These are phyloP conservation scores for Hypomyces rosellus DNA, from an alignment of 2,329 filamentous ascomycete species.

Conservation along the genomic window DNA sequence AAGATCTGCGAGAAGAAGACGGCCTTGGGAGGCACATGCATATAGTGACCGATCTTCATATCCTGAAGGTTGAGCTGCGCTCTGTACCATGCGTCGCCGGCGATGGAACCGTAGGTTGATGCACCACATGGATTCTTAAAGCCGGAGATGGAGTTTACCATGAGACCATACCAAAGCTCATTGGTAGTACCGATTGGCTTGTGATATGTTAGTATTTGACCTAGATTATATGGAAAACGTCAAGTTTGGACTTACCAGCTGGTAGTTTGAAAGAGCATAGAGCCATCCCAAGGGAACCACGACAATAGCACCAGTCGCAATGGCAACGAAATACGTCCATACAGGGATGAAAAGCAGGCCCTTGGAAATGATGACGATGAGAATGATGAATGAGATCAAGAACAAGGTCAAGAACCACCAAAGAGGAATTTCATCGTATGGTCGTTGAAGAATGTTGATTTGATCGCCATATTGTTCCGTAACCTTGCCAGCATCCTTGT, in stretches of 20 bases:
- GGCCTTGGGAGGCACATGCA: conserved; percentile 52
- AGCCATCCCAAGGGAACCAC: conserved; percentile 54
- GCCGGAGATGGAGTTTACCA: conserved; percentile 45
- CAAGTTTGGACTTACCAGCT: conserved; percentile 21
- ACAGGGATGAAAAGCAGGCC: conserved; percentile 52
- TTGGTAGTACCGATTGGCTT: conserved; percentile 51
- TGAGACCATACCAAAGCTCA: conserved; percentile 53
- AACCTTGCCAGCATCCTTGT: conserved; percentile 29
- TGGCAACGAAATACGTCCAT: conserved; percentile 54
- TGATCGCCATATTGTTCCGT: conserved; percentile 53
- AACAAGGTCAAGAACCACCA: conserved; percentile 54
- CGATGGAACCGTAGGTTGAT: conserved; percentile 51
- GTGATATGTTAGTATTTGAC: not conserved
- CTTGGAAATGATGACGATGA: conserved; percentile 43
- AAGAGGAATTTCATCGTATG: conserved; percentile 51
- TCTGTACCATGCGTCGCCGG: conserved; percentile 56
- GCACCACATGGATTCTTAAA: conserved; percentile 54
- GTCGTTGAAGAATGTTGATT: conserved; percentile 51
- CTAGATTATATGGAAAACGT: not conserved
- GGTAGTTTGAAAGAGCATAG: conserved; percentile 52
- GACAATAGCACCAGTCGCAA: conserved; percentile 47
- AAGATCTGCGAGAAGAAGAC: conserved; percentile 58
- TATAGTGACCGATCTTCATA: conserved; percentile 59
- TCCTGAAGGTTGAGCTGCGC: conserved; percentile 55
- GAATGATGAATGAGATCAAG: conserved; percentile 38